Base-by-base conservation (phyloP, 352 stramenopile species). In the Phytophthora niederhauseri region DNA sequence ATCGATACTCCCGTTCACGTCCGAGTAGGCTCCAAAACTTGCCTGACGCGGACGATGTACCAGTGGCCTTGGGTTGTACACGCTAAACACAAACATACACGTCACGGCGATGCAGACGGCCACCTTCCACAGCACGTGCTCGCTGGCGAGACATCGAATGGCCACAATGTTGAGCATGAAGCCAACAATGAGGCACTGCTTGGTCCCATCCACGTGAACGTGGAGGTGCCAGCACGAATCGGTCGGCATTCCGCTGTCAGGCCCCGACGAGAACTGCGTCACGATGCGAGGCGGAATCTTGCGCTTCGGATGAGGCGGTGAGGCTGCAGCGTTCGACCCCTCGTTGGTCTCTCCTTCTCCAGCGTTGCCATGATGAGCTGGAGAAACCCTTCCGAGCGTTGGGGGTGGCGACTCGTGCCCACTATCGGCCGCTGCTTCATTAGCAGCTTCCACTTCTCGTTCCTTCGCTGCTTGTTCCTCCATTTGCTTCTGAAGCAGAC, bases 81-180 rank as follows among this genome's bases (percentile, higher is more conserved):
- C 75, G 34, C 59, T 82, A 20, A 79, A 64, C 26, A 85, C 62
- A 55, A 87, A 92, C 4, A 77, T 68, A 9, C 57, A 59, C 2
- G 82, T 83, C 15, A 89, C 81, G 2, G 68, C 60, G 38, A 90
- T 64, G 56, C 84, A 92, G 9, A 93, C 75, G 6, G 85, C 70
- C 7, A 89, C 51, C 57, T 91, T 89, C 54, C 71, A 88, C 22
- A 92, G 28, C n/a, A 90, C 82, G 45, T 90, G 77, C 71, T 93
- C 83, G n/a, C 75, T 76, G 11, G 78, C 84, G 0, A 92, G 55
- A 9, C 78, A 90, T 62, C 86, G 82, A 38, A 93, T 75, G 4
- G 85, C 82, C 51, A 91, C 73, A 12, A 92, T 92, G 60, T 93
- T 93, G 19, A 93, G 66, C 71, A 93, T 82, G 43, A 93, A 91